Evolutionary conservation across 176 grass and related monocot species (phyloP).

Genomic region (Themeda triandra): DNA sequence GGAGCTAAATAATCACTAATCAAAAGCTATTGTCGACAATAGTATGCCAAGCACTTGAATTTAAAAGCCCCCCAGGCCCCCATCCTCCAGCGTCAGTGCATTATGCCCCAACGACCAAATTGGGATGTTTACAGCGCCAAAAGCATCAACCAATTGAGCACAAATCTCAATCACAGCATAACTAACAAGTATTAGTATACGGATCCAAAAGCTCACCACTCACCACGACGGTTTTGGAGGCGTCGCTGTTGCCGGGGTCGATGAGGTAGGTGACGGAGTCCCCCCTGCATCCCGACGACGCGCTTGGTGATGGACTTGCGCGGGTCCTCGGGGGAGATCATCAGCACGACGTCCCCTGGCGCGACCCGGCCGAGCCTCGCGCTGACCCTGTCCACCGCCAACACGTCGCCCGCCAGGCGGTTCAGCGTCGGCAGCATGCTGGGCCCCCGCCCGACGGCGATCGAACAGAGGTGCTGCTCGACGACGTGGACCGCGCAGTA

Average conservation of each 20-base stretch:
- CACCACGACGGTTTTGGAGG: constrained; percentile 65
- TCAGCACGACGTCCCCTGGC: constrained; percentile 61
- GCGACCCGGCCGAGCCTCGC: constrained; percentile 25
- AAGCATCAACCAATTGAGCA: background rate
- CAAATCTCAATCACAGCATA: background rate
- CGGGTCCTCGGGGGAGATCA: constrained; percentile 81
- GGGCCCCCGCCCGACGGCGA: constrained; percentile 37
- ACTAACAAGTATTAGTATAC: background rate
- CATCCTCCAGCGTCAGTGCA: background rate
- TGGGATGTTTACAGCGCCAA: background rate
- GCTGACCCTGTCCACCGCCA: constrained; percentile 56
- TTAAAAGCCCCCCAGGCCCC: no score
- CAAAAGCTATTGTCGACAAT: no score
- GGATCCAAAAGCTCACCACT: background rate
- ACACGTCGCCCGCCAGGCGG: constrained; percentile 66
- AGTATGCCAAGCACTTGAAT: background rate
- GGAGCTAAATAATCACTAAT: background rate
- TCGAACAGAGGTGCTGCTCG: constrained; percentile 22
- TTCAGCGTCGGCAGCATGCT: constrained; percentile 88
- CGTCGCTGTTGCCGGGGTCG: constrained; percentile 42
- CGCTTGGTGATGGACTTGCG: constrained; percentile 58
- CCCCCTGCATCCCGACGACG: constrained; percentile 57
- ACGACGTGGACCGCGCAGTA: constrained; percentile 53
- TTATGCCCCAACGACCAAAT: background rate
- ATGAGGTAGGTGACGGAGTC: constrained; percentile 64